A percentile compares a stretch with the other conserved stretches of the same genome.
Evolutionary conservation across 768 basidiomycete genomes (phyloP).

Genomic region (Termitomyces sp.): DNA sequence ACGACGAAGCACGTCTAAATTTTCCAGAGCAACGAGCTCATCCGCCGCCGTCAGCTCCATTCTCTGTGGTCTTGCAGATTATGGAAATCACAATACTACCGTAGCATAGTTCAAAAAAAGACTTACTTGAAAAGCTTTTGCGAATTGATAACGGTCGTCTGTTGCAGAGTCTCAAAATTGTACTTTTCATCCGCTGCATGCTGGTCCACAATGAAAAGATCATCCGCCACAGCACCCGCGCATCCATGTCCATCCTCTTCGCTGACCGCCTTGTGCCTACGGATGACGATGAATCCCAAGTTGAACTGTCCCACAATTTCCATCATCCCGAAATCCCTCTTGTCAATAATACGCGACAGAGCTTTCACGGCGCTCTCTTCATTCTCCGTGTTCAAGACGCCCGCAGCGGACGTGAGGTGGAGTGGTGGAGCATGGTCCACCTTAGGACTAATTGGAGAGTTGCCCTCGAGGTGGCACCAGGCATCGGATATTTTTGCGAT

Average conservation of each 20-base stretch:
- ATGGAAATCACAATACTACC: not conserved
- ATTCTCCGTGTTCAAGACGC: slow-evolving; percentile 36
- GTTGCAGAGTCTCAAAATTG: slow-evolving; percentile 93
- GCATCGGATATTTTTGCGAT: slow-evolving; percentile 20
- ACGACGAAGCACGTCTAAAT: slow-evolving; percentile 69
- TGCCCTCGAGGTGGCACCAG: slow-evolving; percentile 15
- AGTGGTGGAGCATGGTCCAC: not conserved
- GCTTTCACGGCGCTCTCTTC: slow-evolving; percentile 55
- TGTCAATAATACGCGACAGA: slow-evolving; percentile 80
- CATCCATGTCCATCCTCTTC: slow-evolving; percentile 4
- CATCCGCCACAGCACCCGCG: slow-evolving; percentile 46
- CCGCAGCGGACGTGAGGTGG: slow-evolving; percentile 28
- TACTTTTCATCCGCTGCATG: slow-evolving; percentile 98
- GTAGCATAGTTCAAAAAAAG: not conserved
- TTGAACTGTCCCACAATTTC: slow-evolving; percentile 92
- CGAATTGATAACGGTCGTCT: slow-evolving; percentile 83
- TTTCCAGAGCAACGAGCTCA: slow-evolving; percentile 82
- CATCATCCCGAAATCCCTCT: slow-evolving; percentile 83
- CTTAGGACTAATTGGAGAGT: not conserved
- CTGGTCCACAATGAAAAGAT: slow-evolving; percentile 95
- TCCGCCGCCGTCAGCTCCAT: slow-evolving; percentile 87
- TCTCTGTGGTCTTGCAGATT: slow-evolving; percentile 53
- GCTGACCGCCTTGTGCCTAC: slow-evolving; percentile 39
- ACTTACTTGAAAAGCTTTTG: slow-evolving; percentile 78
- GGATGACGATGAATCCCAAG: slow-evolving; percentile 85